Evolutionary conservation across 2,329 filamentous ascomycete genomes (phyloP).

Genomic region (Eutypa lata): DNA sequence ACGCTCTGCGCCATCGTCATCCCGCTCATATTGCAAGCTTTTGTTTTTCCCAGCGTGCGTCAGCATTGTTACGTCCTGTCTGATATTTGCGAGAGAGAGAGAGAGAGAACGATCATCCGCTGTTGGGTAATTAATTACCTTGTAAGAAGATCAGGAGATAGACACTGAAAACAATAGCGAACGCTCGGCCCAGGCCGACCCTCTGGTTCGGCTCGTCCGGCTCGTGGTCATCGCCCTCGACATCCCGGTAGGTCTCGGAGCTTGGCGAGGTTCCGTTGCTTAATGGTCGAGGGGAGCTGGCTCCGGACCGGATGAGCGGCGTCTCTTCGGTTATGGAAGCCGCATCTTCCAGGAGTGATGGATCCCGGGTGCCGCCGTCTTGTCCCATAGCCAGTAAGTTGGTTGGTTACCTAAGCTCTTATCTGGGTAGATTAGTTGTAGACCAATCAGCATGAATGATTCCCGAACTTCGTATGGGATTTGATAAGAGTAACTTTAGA

Average conservation of each 20-base stretch:
- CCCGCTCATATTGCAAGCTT: slow-evolving; percentile 71
- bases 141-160: slow-evolving; percentile 59
- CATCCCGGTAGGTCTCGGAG: slow-evolving; percentile 13
- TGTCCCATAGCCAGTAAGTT: too few species aligned
- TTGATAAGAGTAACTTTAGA: too few species aligned
- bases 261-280: slow-evolving; percentile 7
- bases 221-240: slow-evolving; percentile 13
- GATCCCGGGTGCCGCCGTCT: background rate
- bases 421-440: background rate
- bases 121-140: slow-evolving; percentile 38
- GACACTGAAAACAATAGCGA: slow-evolving; percentile 50
- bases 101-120: too few species aligned
- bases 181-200: slow-evolving; percentile 30
- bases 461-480: background rate
- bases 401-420: background rate
- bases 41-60: too few species aligned
- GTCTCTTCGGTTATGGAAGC: slow-evolving; percentile 21
- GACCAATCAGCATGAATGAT: background rate
- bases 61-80: too few species aligned
- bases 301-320: slow-evolving; percentile 23
- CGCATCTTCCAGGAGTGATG: slow-evolving; percentile 9
- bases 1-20: slow-evolving; percentile 77
- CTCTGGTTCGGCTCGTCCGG: slow-evolving; percentile 26
- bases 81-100: too few species aligned
- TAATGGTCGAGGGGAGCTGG: slow-evolving; percentile 4